These are phyloP conservation scores for Hericium alpestre DNA, from an alignment of 768 basidiomycete genomes.

Conservation along the genomic window DNA sequence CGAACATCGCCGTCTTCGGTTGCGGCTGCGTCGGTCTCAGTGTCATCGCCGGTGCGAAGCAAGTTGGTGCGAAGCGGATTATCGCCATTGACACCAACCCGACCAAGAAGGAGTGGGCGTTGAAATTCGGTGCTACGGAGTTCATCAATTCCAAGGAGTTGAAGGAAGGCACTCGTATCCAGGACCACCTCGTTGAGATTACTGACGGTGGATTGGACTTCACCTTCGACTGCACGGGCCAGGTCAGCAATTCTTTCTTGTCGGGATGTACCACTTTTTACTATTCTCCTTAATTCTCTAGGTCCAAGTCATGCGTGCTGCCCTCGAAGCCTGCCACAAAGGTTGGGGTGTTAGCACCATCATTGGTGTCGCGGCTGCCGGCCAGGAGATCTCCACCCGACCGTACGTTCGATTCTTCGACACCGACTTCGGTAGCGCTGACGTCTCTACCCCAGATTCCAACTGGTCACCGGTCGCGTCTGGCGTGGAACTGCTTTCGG, in stretches of 20 bases:
- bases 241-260: slow-evolving; percentile 33
- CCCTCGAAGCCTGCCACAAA: slow-evolving; percentile 98
- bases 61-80: slow-evolving; percentile 76
- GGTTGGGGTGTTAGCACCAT: slow-evolving; percentile 96
- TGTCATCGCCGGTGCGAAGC: slow-evolving; percentile 68
- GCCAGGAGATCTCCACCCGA: slow-evolving; percentile 53
- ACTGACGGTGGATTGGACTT: slow-evolving; percentile 97
- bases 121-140: slow-evolving; percentile 89
- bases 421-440: slow-evolving; percentile 24
- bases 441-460: slow-evolving; percentile 21
- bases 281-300: slow-evolving; percentile 16
- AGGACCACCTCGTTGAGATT: slow-evolving; percentile 81
- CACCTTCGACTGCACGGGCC: slow-evolving; percentile 96
- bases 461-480: slow-evolving; percentile 76
- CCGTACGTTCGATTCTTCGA: slow-evolving; percentile 17
- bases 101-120: slow-evolving; percentile 77
- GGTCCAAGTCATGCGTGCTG: slow-evolving; percentile 89
- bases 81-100: slow-evolving; percentile 91
- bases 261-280: slow-evolving; percentile 20
- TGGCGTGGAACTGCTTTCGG: slow-evolving; percentile 97
- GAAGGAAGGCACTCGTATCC: slow-evolving; percentile 72
- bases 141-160: slow-evolving; percentile 78
- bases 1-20: slow-evolving; percentile 89
- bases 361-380: slow-evolving; percentile 95
- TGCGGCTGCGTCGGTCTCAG: slow-evolving; percentile 95